Percentiles rank a stretch among this genome's conserved stretches.
Conservation (phyloP, 352 stramenopile genomes). For the Albugo candida region DNA sequence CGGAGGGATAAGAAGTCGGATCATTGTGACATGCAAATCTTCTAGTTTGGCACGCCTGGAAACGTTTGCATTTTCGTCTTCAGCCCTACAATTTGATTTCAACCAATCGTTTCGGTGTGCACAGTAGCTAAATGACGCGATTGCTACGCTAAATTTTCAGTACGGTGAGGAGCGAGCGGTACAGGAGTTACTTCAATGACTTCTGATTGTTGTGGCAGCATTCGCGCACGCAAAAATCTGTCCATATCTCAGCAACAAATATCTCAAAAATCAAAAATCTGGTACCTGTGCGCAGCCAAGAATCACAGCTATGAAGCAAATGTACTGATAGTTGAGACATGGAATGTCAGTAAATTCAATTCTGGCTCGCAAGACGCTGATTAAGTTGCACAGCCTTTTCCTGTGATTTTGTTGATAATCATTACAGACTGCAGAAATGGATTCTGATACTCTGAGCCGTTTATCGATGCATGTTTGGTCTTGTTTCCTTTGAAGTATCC, state of each 20-base stretch:
- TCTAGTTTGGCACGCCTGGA: constrained; percentile 48
- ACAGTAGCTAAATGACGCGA: too few species aligned
- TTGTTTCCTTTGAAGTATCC: too few species aligned
- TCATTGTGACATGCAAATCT: constrained; percentile 47
- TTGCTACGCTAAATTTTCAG: too few species aligned
- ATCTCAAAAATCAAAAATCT: too few species aligned
- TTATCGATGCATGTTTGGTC: not conserved
- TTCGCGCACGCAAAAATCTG: too few species aligned
- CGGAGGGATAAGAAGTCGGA: constrained; percentile 48
- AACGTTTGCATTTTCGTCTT: constrained; percentile 9
- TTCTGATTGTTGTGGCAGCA: too few species aligned
- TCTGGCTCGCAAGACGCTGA: not conserved
- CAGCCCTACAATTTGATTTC: too few species aligned
- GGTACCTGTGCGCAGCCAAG: not conserved
- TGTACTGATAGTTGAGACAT: not conserved
- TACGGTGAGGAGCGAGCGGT: too few species aligned
- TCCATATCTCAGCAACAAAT: too few species aligned
- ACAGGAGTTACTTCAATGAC: too few species aligned
- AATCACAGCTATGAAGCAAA: not conserved
- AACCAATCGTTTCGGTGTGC: too few species aligned
- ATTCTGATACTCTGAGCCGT: not conserved
- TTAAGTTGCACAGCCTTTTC: not conserved
- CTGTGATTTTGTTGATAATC: not conserved
- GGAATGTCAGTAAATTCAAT: not conserved
- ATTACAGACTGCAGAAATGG: not conserved